phyloP scores from a whole-genome alignment of 805 yeast species.

The Phaffomyces opuntiae region DNA sequence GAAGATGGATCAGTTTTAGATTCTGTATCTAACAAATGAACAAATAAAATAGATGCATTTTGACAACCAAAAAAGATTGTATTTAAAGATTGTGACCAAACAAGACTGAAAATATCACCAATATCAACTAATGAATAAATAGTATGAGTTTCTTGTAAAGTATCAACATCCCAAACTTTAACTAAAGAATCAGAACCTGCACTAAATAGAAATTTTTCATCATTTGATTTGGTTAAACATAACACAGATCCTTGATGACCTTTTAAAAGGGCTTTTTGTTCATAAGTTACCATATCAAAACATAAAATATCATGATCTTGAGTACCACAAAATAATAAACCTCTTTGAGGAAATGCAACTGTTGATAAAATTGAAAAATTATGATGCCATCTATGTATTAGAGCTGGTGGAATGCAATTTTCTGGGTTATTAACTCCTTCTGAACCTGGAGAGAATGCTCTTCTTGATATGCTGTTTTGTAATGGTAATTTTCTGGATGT shows the following conservation, averaged over 20 bases:
- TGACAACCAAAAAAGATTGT: conserved; percentile 84
- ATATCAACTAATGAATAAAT: conserved; percentile 81
- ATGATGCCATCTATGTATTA: conserved; percentile 73
- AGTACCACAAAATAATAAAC: conserved; percentile 78
- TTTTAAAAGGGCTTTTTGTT: conserved; percentile 41
- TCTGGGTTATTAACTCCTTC: neutral
- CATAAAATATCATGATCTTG: conserved; percentile 76
- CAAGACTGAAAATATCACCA: conserved; percentile 86
- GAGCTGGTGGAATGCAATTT: conserved; percentile 8
- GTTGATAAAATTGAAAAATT: conserved; percentile 68
- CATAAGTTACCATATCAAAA: conserved; percentile 60
- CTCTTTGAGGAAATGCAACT: conserved; percentile 49
- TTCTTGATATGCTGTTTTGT: conserved; percentile 3
- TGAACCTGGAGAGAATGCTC: conserved; percentile 11
- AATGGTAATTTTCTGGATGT: conserved; percentile 16
- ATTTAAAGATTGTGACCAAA: conserved; percentile 53
- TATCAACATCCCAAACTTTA: conserved; percentile 69
- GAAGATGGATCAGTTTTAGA: conserved; percentile 27
- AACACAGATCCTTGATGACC: conserved; percentile 76
- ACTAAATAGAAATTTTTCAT: conserved; percentile 59
- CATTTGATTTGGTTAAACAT: conserved; percentile 49
- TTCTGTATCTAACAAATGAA: conserved; percentile 31
- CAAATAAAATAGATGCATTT: conserved; percentile 81
- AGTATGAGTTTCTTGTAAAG: conserved; percentile 49
- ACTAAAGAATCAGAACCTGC: conserved; percentile 90